Evolutionary conservation across 2,329 filamentous ascomycete genomes (phyloP).

Genomic region (Penicillium sp.): DNA sequence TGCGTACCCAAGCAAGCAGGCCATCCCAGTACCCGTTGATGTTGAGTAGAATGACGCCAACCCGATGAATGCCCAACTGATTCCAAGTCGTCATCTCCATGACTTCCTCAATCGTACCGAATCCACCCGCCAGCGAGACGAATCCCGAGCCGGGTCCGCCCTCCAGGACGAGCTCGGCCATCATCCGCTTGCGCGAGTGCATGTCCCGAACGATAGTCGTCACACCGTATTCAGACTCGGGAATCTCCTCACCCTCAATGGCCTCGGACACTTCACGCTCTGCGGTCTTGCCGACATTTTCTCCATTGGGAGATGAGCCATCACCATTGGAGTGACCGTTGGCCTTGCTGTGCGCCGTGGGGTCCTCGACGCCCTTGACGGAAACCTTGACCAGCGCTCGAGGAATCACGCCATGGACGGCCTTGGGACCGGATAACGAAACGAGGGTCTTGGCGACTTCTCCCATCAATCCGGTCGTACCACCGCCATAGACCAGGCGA

Average conservation of each 20-base stretch:
- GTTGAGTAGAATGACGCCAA: conserved; percentile 76
- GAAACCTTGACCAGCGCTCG: conserved; percentile 75
- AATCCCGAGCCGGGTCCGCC: conserved; percentile 82
- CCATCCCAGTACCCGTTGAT: conserved; percentile 90
- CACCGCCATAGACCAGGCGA: conserved; percentile 86
- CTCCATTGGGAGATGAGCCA: conserved; percentile 30
- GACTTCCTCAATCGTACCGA: conserved; percentile 91
- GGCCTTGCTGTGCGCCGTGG: conserved; percentile 3
- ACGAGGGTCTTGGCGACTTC: conserved; percentile 84
- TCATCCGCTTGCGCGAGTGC: conserved; percentile 91
- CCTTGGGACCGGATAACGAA: conserved; percentile 67
- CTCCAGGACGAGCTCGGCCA: conserved; percentile 79
- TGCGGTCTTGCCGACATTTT: conserved; percentile 32
- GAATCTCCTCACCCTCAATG: conserved; percentile 21
- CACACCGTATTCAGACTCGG: conserved; percentile 58
- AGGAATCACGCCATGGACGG: conserved; percentile 92
- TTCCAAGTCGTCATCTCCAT: conserved; percentile 95
- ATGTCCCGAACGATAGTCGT: conserved; percentile 91
- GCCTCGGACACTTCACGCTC: conserved; percentile 56
- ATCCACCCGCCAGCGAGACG: conserved; percentile 80
- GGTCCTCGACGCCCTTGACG: conserved; percentile 22
- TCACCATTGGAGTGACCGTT: conserved; percentile 19
- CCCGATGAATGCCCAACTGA: conserved; percentile 83
- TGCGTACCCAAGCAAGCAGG: conserved; percentile 72
- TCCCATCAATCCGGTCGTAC: conserved; percentile 92